A percentile compares a stretch with the other conserved stretches of the same genome.
These are phyloP conservation scores for Solanum hybrid DNA, from an alignment of 305 asterid species.

Conservation along the genomic window DNA sequence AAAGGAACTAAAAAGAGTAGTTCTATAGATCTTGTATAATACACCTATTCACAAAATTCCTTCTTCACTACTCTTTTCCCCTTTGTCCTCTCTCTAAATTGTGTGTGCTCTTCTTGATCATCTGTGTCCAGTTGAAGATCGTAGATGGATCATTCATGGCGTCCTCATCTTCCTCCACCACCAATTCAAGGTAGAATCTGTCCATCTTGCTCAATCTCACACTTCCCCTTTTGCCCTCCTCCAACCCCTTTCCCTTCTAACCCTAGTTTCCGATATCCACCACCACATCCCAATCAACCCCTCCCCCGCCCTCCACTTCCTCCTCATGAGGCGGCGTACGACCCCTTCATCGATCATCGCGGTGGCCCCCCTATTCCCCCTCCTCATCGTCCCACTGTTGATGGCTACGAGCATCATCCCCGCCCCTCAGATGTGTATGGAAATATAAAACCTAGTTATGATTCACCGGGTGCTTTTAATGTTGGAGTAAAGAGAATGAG, in stretches of 20 bases:
- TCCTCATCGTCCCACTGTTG: conserved; percentile 29
- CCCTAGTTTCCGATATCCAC: conserved; percentile 32
- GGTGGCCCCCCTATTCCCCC: conserved; percentile 14
- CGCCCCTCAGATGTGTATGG: conserved; percentile 39
- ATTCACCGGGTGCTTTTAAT: conserved; percentile 20
- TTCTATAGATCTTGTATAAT: background rate
- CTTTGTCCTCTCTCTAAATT: background rate
- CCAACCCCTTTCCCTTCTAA: conserved; percentile 34
- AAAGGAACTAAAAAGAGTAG: background rate
- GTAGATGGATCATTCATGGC: conserved; percentile 73
- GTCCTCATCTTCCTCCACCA: conserved; percentile 30
- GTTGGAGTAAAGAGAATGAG: conserved; percentile 60
- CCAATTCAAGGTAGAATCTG: conserved; percentile 32
- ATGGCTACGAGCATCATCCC: conserved; percentile 12
- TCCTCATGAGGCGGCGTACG: conserved; percentile 30
- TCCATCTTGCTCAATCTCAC: conserved; percentile 65
- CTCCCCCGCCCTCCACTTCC: conserved; percentile 15
- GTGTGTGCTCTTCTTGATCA: background rate
- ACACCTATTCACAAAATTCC: background rate
- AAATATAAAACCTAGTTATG: conserved; percentile 19
- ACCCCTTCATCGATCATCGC: conserved; percentile 52
- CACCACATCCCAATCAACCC: conserved; percentile 14
- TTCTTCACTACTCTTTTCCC: background rate
- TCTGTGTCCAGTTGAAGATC: background rate
- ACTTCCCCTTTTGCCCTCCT: conserved; percentile 69